phyloP scores from a whole-genome alignment of 768 basidiomycete genomes.

The Mycena venus region DNA sequence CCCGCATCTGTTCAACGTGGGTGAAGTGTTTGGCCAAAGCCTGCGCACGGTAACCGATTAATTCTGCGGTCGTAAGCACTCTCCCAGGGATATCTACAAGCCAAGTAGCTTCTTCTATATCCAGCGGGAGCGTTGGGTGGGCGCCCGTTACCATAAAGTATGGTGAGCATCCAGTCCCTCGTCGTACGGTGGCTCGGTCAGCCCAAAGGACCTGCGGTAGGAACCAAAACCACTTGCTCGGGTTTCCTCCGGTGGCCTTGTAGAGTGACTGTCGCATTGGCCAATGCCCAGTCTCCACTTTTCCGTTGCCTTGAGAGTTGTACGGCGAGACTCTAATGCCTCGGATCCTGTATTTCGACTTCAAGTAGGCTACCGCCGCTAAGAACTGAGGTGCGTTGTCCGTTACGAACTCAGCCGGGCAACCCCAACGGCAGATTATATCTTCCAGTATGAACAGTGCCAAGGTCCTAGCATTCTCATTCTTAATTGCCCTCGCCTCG shows the following conservation, averaged over 20 bases:
- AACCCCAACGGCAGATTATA: too few relatives aligned
- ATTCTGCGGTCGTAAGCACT: constrained; percentile 31
- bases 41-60: too few relatives aligned
- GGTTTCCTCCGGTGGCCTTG: constrained; percentile 41
- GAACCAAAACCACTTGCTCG: too few relatives aligned
- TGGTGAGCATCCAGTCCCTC: constrained; percentile 43
- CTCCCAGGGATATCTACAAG: constrained; percentile 35
- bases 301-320: constrained; percentile 58
- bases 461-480: too few relatives aligned
- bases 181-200: constrained; percentile 39
- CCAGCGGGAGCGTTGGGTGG: constrained; percentile 45
- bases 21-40: constrained; percentile 33
- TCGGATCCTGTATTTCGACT: too few relatives aligned
- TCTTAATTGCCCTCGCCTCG: background rate
- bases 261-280: constrained; percentile 40
- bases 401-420: constrained; percentile 38
- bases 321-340: too few relatives aligned
- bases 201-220: too few relatives aligned
- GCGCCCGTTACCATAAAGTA: constrained; percentile 48
- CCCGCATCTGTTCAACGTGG: constrained; percentile 35
- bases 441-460: background rate
- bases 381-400: too few relatives aligned
- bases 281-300: constrained; percentile 48
- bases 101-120: constrained; percentile 43
- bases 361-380: too few relatives aligned